Evolutionary conservation across 148 eudicot species (phyloP), one percentile per base, ranked within the genome.

Genomic region (Chenopodium album): DNA sequence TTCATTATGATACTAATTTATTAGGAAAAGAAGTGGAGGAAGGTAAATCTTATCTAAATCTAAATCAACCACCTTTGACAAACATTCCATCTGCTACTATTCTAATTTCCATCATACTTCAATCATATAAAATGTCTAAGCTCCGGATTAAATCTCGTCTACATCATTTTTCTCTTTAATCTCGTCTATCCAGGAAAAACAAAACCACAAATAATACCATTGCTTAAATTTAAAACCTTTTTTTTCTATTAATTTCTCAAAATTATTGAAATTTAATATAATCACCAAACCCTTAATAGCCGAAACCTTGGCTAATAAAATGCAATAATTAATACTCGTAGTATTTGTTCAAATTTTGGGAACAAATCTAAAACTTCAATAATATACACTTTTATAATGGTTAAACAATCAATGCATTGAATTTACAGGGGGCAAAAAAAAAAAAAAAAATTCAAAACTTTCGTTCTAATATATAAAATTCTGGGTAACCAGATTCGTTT

Each of bases 21-120:
- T 62, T 20, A 62, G 66, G 28, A 13, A 68, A 68, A 17, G 52
- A 31, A 31, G 64, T 63, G 47, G 52, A 63, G 17, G 72, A 14
- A 67, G 16, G 16, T 13, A 68, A 17, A 76, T 71, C 71, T 72
- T 20, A 69, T 77, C 80, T 37, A 56, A 73, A 41, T 41, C 44
- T 41, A 41, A 41, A 54, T 29, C 78, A 59, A 76, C 79, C 60
- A 78, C 31, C 71, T 70, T 84, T 71, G 79, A 80, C 84, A 75
- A 72, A 76, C 66, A 22, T 65, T 79, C 75, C 66, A 41, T 73
- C 73, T n/a, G 64, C n/a, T 66, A 70, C 52, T 79, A 46, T 67
- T 68, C 74, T 69, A 72, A 20, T 69, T 17, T 3, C 7, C 22
- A 69, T 34, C 46, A 69, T 65, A 65, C 11, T 65, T 23, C 17